Evolutionary conservation across 768 basidiomycete species (phyloP).

Genomic region (Leccinum disarticulatum): DNA sequence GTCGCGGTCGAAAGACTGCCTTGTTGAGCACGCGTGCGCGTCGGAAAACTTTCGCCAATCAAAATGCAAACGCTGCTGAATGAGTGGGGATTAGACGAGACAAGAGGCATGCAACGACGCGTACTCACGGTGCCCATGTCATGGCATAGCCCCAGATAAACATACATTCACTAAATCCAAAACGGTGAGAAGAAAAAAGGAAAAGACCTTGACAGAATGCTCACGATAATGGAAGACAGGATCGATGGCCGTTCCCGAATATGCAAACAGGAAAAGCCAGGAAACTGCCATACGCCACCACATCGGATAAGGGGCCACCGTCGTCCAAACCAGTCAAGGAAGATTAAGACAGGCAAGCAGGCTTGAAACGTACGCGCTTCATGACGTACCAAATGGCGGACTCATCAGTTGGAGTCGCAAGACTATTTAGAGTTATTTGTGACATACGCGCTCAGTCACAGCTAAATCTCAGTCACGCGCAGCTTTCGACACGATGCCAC

Average conservation of each 20-base stretch:
- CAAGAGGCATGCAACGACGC: neutral
- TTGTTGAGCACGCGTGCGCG: slow-evolving; percentile 69
- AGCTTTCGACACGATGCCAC: slow-evolving; percentile 26
- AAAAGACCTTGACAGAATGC: slow-evolving; percentile 12
- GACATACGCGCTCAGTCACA: slow-evolving; percentile 18
- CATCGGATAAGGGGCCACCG: slow-evolving; percentile 55
- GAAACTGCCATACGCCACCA: slow-evolving; percentile 71
- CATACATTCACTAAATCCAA: slow-evolving; percentile 51
- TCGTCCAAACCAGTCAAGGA: slow-evolving; percentile 54
- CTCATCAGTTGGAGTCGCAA: neutral
- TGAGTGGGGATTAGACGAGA: neutral
- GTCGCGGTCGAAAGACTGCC: slow-evolving; percentile 62
- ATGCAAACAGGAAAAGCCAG: slow-evolving; percentile 74
- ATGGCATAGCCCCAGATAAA: slow-evolving; percentile 44
- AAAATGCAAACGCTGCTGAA: slow-evolving; percentile 69
- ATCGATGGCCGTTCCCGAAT: slow-evolving; percentile 64
- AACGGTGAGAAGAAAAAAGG: neutral
- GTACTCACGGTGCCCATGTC: slow-evolving; percentile 56
- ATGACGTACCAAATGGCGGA: slow-evolving; percentile 58
- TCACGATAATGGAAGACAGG: slow-evolving; percentile 48
- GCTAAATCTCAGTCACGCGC: slow-evolving; percentile 3
- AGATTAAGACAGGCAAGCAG: neutral
- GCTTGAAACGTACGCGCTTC: slow-evolving; percentile 47
- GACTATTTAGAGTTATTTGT: neutral
- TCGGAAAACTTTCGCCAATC: slow-evolving; percentile 76